phyloP scores from a whole-genome alignment of 2,329 filamentous ascomycete species.

The Orbilia blumenaviensis region DNA sequence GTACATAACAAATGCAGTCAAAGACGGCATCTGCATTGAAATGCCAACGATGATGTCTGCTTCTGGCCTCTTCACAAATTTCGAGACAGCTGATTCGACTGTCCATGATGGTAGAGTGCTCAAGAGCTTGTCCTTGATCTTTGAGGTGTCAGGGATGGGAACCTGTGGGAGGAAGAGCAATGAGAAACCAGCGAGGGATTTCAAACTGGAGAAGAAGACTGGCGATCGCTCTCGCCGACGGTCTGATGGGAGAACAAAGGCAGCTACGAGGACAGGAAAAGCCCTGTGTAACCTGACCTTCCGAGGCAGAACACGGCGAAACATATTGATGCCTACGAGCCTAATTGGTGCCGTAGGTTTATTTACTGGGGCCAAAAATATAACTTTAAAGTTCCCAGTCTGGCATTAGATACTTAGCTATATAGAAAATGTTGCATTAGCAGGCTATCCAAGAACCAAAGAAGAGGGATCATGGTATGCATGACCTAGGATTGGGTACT shows the following conservation, averaged over 20 bases:
- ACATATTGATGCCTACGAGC: not conserved
- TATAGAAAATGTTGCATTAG: not conserved
- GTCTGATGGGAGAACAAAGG: conserved; percentile 39
- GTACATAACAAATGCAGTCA: conserved; percentile 21
- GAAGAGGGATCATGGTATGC: no score
- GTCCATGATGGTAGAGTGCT: conserved; percentile 44
- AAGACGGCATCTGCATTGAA: conserved; percentile 1
- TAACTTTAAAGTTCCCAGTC: no score
- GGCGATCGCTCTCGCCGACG: conserved; percentile 34
- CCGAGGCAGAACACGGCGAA: not conserved
- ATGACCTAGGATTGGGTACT: not conserved
- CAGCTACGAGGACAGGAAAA: conserved; percentile 26
- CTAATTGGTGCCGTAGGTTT: no score
- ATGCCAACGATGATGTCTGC: conserved; percentile 42
- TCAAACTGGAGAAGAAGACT: conserved; percentile 35
- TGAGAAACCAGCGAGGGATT: conserved; percentile 26
- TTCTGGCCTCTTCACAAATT: conserved; percentile 35
- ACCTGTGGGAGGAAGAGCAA: conserved; percentile 27
- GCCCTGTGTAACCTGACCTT: conserved; percentile 11
- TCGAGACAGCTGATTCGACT: conserved; percentile 35
- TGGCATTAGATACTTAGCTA: not conserved
- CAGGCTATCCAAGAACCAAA: no score
- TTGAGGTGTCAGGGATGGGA: conserved; percentile 48
- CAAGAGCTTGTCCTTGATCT: conserved; percentile 33
- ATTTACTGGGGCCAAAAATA: no score